Conservation (phyloP, 805 yeast genomes). For the Starmerella vitae region DNA sequence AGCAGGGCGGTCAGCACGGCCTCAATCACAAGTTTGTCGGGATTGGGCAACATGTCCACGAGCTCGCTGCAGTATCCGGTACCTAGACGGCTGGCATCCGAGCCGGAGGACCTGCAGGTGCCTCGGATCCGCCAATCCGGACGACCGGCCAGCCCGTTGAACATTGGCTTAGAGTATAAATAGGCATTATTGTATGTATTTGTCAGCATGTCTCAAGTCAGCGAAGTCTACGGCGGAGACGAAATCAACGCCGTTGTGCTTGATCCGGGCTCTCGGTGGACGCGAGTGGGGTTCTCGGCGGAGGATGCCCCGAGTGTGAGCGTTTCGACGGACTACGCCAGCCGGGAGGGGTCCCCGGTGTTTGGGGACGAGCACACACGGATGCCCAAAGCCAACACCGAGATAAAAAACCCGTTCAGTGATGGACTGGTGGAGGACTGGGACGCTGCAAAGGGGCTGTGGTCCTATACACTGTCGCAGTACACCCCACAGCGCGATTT, state of each 20-base stretch:
- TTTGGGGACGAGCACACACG: slow-evolving; percentile 20
- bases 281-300: slow-evolving; percentile 85
- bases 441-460: slow-evolving; percentile 73
- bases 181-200: neutral
- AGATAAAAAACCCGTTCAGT: slow-evolving; percentile 16
- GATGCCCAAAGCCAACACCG: slow-evolving; percentile 10
- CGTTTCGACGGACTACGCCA: slow-evolving; percentile 17
- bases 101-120: neutral
- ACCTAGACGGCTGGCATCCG: neutral
- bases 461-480: slow-evolving; percentile 44
- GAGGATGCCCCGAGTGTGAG: slow-evolving; percentile 73
- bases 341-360: slow-evolving; percentile 9
- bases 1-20: neutral
- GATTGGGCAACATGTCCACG: neutral
- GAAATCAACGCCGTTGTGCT: slow-evolving; percentile 84
- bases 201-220: slow-evolving; percentile 14
- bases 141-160: slow-evolving; percentile 1
- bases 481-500: slow-evolving; percentile 26
- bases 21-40: neutral
- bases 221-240: slow-evolving; percentile 33
- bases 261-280: slow-evolving; percentile 77
- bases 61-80: neutral
- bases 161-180: slow-evolving; percentile 1
- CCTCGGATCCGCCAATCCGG: neutral
- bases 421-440: slow-evolving; percentile 40